Percentiles rank a stretch among this genome's conserved stretches.
Conservation (phyloP, 176 grass and related monocot genomes). For the Oryza longistaminata region DNA sequence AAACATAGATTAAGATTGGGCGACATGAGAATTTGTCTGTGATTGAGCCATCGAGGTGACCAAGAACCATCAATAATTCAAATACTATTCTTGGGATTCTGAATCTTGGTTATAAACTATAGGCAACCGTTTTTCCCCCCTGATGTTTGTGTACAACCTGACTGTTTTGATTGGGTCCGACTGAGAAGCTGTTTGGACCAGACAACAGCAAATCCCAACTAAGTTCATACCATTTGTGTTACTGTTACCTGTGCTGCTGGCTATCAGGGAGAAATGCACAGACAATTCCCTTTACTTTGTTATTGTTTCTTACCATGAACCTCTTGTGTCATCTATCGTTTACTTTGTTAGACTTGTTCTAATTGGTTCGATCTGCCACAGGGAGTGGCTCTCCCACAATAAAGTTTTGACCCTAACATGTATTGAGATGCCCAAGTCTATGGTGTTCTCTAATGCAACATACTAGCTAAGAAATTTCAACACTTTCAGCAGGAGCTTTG, state of each 20-base stretch:
- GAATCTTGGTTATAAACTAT: background rate
- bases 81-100: constrained; percentile 18
- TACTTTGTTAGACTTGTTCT: constrained; percentile 4
- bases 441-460: background rate
- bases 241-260: background rate
- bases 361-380: constrained; percentile 6
- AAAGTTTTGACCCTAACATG: background rate
- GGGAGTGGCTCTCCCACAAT: background rate
- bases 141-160: background rate
- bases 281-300: background rate
- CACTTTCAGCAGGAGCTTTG: background rate
- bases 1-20: background rate
- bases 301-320: constrained; percentile 3
- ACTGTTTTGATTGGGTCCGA: background rate
- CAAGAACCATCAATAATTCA: background rate
- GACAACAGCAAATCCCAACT: background rate
- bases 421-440: background rate
- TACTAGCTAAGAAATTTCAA: no score
- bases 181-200: background rate
- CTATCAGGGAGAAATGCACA: background rate
- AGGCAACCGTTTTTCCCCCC: no score
- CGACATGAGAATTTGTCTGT: background rate
- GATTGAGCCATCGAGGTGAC: background rate
- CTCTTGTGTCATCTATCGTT: background rate
- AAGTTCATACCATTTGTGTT: constrained; percentile 11